These are phyloP conservation scores for Pugionium dolabratum DNA, from an alignment of 345 rosid genomes.

Conservation along the genomic window DNA sequence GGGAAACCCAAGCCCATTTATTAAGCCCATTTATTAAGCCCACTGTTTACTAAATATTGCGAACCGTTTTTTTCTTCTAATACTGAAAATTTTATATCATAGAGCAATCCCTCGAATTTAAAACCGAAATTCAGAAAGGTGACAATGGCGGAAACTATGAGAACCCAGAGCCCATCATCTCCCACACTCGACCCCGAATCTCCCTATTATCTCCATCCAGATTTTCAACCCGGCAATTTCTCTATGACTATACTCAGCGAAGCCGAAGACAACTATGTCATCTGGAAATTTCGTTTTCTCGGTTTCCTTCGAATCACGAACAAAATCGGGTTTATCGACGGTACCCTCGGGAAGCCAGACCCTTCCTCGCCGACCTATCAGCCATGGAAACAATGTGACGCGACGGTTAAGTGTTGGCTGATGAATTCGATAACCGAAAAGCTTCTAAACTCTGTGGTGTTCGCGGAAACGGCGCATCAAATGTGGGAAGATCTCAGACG, in stretches of 20 bases:
- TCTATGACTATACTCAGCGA: not conserved
- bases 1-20: too few species aligned
- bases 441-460: not conserved
- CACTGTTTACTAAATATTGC: too few species aligned
- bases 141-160: slow-evolving; percentile 8
- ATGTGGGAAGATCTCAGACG: not conserved
- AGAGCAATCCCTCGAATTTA: not conserved
- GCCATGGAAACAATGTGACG: slow-evolving; percentile 4
- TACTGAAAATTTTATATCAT: too few species aligned
- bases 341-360: not conserved
- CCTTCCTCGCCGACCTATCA: not conserved
- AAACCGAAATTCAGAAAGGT: not conserved
- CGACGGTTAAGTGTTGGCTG: not conserved
- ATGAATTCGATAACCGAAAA: not conserved
- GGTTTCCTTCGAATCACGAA: not conserved
- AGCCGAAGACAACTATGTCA: slow-evolving; percentile 23
- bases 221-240: not conserved
- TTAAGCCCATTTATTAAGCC: too few species aligned
- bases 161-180: not conserved
- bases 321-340: slow-evolving; percentile 17
- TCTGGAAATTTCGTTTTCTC: not conserved
- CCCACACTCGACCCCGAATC: not conserved
- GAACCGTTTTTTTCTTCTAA: too few species aligned
- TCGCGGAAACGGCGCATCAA: not conserved
- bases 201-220: not conserved